Evolutionary conservation across 257 asterid species (phyloP).

Genomic region (Ophiorrhiza pumila): DNA sequence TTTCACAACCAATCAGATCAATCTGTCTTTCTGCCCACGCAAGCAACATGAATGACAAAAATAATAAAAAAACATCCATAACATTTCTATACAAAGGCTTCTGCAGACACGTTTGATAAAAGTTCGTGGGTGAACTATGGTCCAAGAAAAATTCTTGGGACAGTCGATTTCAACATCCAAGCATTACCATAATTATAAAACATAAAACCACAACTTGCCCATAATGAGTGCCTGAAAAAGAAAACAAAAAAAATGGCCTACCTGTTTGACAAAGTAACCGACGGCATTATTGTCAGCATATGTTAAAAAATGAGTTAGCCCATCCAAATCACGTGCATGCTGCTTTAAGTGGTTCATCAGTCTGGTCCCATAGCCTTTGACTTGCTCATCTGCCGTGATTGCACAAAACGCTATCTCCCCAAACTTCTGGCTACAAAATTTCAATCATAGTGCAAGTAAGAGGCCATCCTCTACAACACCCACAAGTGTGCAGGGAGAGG

Average conservation of each 20-base stretch:
- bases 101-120: background rate
- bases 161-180: background rate
- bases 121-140: background rate
- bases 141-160: background rate
- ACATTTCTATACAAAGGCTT: background rate
- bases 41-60: background rate
- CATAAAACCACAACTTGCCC: background rate
- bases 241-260: constrained; percentile 22
- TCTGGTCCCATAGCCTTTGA: constrained; percentile 97
- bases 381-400: constrained; percentile 95
- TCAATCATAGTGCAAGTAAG: constrained; percentile 6
- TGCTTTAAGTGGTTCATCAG: constrained; percentile 96
- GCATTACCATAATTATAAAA: background rate
- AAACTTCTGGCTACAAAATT: constrained; percentile 73
- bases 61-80: background rate
- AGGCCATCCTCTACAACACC: background rate
- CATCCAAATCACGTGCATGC: constrained; percentile 97
- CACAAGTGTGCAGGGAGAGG: background rate
- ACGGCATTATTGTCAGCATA: constrained; percentile 99
- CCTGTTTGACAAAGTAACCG: constrained; percentile 99
- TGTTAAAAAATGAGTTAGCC: constrained; percentile 90
- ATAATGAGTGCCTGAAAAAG: constrained; percentile 2
- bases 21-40: background rate
- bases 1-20: background rate
- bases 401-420: constrained; percentile 99